phyloP scores from a whole-genome alignment of 164 flowering plant genomes.

The Vitis vinifera region DNA sequence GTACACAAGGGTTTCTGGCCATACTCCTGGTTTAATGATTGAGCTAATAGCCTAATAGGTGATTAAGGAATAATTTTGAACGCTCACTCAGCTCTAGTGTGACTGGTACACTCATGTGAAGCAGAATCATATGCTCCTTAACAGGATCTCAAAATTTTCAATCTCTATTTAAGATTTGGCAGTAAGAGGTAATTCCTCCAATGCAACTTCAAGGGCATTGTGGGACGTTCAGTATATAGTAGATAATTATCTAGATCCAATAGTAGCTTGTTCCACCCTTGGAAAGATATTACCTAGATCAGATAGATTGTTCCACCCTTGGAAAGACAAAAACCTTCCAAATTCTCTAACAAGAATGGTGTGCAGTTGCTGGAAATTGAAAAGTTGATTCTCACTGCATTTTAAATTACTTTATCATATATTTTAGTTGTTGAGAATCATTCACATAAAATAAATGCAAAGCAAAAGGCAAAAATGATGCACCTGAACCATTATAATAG shows the following conservation, averaged over 20 bases:
- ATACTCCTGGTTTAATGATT: neutral
- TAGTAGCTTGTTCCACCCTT: neutral
- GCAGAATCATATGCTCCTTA: neutral
- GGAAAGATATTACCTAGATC: too few relatives aligned
- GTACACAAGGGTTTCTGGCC: too few relatives aligned
- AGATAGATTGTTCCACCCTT: neutral
- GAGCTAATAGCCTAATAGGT: neutral
- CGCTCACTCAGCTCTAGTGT: neutral
- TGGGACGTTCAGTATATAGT: too few relatives aligned
- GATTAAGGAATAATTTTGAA: neutral
- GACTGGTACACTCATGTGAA: neutral
- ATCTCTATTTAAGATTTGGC: neutral
- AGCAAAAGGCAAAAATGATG: conserved; percentile 10
- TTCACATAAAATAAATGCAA: neutral
- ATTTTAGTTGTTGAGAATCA: neutral
- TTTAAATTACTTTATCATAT: neutral
- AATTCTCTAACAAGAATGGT: neutral
- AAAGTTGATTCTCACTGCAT: neutral
- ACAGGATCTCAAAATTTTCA: neutral
- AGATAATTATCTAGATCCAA: neutral
- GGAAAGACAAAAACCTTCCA: neutral
- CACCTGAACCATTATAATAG: conserved; percentile 97
- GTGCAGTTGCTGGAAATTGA: neutral
- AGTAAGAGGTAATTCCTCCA: neutral
- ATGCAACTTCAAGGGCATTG: neutral